Percentiles rank a stretch among this genome's conserved stretches.
Conservation (phyloP, 1,139 yeast species). For the Hyphopichia fennica region DNA sequence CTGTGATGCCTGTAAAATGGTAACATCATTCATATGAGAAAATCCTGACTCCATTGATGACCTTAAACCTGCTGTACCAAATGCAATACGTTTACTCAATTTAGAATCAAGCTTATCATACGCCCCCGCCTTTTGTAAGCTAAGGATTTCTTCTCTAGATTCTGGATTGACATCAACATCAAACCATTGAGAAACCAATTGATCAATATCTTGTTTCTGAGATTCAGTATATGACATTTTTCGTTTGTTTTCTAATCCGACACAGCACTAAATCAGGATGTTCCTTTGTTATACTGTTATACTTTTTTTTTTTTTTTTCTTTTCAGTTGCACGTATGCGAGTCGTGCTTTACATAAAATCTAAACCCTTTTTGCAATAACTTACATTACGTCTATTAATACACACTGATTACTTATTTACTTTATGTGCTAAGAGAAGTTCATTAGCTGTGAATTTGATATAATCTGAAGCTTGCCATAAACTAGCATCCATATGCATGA, state of each 20-base stretch:
- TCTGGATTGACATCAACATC: slow-evolving; percentile 48
- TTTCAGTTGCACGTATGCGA: no score
- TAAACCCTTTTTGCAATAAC: no score
- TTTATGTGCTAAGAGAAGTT: slow-evolving; percentile 16
- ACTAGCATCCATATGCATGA: slow-evolving; percentile 14
- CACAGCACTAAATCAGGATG: no score
- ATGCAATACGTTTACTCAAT: slow-evolving; percentile 61
- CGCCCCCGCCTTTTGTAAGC: slow-evolving; percentile 41
- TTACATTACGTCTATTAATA: no score
- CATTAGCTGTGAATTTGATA: slow-evolving; percentile 17
- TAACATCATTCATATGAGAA: slow-evolving; percentile 83
- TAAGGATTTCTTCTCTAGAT: slow-evolving; percentile 56
- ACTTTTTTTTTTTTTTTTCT: no score
- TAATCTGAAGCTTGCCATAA: slow-evolving; percentile 13
- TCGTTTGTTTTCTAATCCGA: no score
- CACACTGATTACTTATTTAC: neutral
- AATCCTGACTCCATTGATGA: slow-evolving; percentile 91
- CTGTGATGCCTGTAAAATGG: slow-evolving; percentile 89
- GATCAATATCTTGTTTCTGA: slow-evolving; percentile 20
- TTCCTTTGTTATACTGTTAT: no score
- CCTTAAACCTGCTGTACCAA: slow-evolving; percentile 92
- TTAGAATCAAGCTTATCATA: slow-evolving; percentile 50
- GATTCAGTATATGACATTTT: neutral
- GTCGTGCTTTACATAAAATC: no score
- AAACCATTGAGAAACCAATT: slow-evolving; percentile 51